Base-by-base conservation (phyloP, 345 rosid genomes). In the Brassica juncea region DNA sequence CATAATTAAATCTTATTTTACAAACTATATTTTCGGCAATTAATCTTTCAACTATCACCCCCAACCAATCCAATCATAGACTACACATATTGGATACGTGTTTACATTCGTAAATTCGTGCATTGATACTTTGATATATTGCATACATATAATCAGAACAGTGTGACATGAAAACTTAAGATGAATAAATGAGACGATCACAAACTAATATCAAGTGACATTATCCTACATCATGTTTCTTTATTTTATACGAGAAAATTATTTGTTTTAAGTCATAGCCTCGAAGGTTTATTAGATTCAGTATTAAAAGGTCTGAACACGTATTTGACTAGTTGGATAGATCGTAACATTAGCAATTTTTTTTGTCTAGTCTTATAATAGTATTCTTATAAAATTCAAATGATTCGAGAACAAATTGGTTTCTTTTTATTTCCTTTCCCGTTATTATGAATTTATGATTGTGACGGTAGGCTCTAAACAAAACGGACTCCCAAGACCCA, bases 401-500 rank as follows among this genome's bases (percentile, higher is more conserved):
- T 49, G 19, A 8, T 15, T 21, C 55, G 64, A 15, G 23, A 12
- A 65, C 11, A 6, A 57, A 67, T 23, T 54, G 59, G 59, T 54
- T 54, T 1, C 16, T 10, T 42, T 42, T 42, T 42, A 10, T 42
- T 42, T 42, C 14, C 49, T 42, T 42, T 42, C 49, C 14, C 14
- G 9, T 42, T 10, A 42, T 54, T 54, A 21, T 58, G 62, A 58
- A 58, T 3, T 15, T 55, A 65, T 65, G 67, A 78, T 15, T 37
- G 61, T 19, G 72, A 62, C 69, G 25, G 1, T 47, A 64, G 8
- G 32, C 55, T 66, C 42, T 16, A 58, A 39, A 66, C 60, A 8
- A 72, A 78, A 68, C 72, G 25, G 66, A 65, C 1, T 77, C 58
- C 10, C 49, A 35, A 23, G 31, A 63, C 65, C 37, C 9, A 11